Evolutionary conservation across 139 green algal species (phyloP).

Genomic region (Mesotaenium endlicherianum): DNA sequence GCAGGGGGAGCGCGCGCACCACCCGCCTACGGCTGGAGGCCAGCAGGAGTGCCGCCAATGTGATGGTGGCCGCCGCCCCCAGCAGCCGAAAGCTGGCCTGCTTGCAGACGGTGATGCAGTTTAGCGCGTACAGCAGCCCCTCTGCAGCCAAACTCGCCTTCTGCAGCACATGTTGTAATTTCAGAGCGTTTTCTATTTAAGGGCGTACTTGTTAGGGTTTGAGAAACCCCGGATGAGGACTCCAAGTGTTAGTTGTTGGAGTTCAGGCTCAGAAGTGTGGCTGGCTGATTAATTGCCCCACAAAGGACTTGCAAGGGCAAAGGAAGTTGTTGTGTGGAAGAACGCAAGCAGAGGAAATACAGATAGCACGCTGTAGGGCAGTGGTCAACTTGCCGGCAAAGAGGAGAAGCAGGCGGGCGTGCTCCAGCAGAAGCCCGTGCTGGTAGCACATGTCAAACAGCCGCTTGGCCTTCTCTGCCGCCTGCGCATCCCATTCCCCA

Average conservation of each 20-base stretch:
- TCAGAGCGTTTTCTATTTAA: no score
- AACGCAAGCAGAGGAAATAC: no score
- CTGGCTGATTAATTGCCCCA: no score
- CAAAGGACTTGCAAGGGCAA: no score
- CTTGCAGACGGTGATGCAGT: background rate
- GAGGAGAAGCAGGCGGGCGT: background rate
- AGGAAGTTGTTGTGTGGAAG: no score
- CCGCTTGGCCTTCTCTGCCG: slow-evolving; percentile 13
- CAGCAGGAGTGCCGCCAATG: background rate
- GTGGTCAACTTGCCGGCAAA: no score
- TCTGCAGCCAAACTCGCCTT: background rate
- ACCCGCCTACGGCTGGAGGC: background rate
- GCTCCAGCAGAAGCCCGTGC: slow-evolving; percentile 7
- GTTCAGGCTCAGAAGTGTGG: no score
- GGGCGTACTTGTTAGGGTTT: no score
- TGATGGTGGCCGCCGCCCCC: background rate
- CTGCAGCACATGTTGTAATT: slow-evolving; percentile 19
- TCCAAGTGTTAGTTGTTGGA: no score
- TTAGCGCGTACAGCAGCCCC: background rate
- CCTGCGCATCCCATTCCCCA: slow-evolving; percentile 4
- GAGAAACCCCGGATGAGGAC: no score
- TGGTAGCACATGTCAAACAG: slow-evolving; percentile 17
- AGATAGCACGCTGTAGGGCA: no score
- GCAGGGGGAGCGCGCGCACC: background rate
- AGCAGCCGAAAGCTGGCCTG: background rate